Conservation (phyloP, 306 rosid species). For the Betula pendula region DNA sequence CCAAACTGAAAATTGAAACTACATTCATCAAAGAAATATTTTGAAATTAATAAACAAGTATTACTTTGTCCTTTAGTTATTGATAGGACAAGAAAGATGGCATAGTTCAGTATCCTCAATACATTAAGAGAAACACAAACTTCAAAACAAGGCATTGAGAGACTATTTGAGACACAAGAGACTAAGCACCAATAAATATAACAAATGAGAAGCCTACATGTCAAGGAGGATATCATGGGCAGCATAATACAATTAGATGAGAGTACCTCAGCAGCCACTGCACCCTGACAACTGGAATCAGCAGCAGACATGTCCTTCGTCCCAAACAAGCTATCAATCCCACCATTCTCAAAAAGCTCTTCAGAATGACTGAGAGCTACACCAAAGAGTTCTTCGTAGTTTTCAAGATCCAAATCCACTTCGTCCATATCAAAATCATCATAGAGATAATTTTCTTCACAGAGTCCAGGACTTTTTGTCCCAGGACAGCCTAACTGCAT, state of each 20-base stretch:
- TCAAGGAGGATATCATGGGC: constrained; percentile 16
- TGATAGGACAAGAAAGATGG: neutral
- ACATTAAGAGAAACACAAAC: constrained; percentile 3
- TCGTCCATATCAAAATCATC: constrained; percentile 83
- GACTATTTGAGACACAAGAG: constrained; percentile 15
- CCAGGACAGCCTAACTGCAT: constrained; percentile 63
- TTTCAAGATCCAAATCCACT: constrained; percentile 79
- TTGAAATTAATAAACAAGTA: neutral
- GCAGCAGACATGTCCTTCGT: constrained; percentile 56
- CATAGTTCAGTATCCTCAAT: neutral
- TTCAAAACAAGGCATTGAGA: neutral
- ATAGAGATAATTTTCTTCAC: constrained; percentile 54
- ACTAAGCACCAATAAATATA: constrained; percentile 8
- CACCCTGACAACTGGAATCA: constrained; percentile 65
- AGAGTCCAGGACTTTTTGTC: constrained; percentile 44
- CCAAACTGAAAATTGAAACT: neutral
- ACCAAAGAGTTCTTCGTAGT: constrained; percentile 88
- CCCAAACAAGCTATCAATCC: constrained; percentile 89
- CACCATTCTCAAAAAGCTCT: constrained; percentile 88
- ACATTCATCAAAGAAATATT: neutral
- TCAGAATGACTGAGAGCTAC: constrained; percentile 74
- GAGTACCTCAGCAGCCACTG: constrained; percentile 75
- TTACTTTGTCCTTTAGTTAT: neutral
- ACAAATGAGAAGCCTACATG: neutral
- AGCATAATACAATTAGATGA: constrained; percentile 3